Evolutionary conservation across 306 rosid species (phyloP), one percentile per base, ranked within the genome.

Genomic region (Canavalia gladiata): DNA sequence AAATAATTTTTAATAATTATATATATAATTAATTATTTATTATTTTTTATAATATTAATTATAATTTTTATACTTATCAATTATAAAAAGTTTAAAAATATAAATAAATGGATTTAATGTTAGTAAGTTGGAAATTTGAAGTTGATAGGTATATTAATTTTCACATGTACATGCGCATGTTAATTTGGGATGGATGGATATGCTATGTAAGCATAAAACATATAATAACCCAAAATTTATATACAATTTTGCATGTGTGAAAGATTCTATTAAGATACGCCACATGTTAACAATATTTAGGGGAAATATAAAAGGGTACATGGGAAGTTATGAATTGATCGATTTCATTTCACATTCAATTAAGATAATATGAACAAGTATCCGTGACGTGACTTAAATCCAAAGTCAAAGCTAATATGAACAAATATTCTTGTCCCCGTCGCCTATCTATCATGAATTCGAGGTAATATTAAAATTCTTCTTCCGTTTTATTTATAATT

Each of bases 401-500:
- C 8, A 59, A 57, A 59, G 41, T 30, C 41, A 30, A 37, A 67
- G 39, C 10, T 68, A 68, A 46, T 68, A 67, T 29, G 57, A 46
- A 68, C 74, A 30, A 69, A 33, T 29, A 68, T 67, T 67, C 54
- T 42, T 67, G 45, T 47, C 75, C 28, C 74, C 47, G 43, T 47
- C 11, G 18, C 37, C 8, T 66, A 12, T 42, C 8, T 66, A 12
- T 42, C 72, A 42, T 45, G 3, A n/a, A 66, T 41, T 66, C 4
- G 8, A 0, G 35, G 35, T 1, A 43, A 28, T 5, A 7, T 42
- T 41, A 4, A 41, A 7, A 42, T 25, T 42, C 3, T 4, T 43
- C 54, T 42, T 43, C 54, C 8, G 1, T 43, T 65, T 25, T 67
- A 66, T 42, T 67, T 18, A 43, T 28, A 63, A 9, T 11, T 11